These are phyloP conservation scores for Xylaria sp. DNA, from an alignment of 2,329 filamentous ascomycete species.

Conservation along the genomic window DNA sequence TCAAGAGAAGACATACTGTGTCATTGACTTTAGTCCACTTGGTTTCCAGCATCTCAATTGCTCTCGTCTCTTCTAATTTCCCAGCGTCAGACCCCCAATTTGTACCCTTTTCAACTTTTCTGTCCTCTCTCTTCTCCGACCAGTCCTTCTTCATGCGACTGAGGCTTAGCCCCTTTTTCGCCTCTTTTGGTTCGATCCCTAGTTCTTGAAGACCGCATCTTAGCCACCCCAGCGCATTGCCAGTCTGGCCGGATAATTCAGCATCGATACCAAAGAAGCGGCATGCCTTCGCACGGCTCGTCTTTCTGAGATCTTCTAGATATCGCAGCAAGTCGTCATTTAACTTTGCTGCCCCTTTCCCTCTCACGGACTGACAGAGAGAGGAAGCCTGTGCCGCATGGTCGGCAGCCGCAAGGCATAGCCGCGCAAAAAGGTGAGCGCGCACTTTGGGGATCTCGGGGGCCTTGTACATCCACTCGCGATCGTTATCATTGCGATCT, in stretches of 20 bases:
- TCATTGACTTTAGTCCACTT: constrained; percentile 96
- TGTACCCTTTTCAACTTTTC: constrained; percentile 73
- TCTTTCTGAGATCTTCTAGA: constrained; percentile 73
- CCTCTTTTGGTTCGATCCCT: constrained; percentile 62
- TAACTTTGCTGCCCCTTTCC: constrained; percentile 55
- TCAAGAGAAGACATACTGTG: constrained; percentile 59
- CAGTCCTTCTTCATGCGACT: constrained; percentile 69
- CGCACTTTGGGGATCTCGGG: constrained; percentile 88
- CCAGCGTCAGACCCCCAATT: constrained; percentile 86
- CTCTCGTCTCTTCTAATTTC: constrained; percentile 79
- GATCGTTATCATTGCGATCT: constrained; percentile 79
- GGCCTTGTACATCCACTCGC: constrained; percentile 95
- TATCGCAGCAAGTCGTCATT: constrained; percentile 74
- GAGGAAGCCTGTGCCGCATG: constrained; percentile 77
- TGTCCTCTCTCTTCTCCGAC: constrained; percentile 79
- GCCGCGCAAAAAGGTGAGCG: constrained; percentile 82
- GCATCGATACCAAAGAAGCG: constrained; percentile 91
- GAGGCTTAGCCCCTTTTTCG: constrained; percentile 56
- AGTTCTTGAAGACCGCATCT: constrained; percentile 77
- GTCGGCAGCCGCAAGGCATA: constrained; percentile 87
- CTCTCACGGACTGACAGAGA: constrained; percentile 50
- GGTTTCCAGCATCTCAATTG: constrained; percentile 82
- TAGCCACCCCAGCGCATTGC: constrained; percentile 86
- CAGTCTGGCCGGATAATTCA: constrained; percentile 80
- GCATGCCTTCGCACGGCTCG: constrained; percentile 82